phyloP scores from a whole-genome alignment of 805 yeast genomes.

The Kazachstania kunashirensis region DNA sequence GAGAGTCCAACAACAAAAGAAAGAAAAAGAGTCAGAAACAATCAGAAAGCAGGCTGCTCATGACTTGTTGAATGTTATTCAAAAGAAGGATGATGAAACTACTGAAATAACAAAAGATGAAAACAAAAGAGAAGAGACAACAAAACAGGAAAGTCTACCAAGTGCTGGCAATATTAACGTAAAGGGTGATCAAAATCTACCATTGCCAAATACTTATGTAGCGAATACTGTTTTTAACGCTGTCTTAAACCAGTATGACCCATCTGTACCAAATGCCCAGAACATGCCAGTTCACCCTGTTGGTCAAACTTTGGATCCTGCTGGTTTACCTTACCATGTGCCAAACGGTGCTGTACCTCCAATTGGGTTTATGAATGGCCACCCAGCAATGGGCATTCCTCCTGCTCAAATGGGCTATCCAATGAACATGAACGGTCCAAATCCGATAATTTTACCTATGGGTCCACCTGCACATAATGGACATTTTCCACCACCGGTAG shows the following conservation, averaged over 20 bases:
- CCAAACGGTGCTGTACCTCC: conserved; percentile 19
- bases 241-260: conserved; percentile 25
- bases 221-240: conserved; percentile 29
- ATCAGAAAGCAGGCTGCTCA: conserved; percentile 30
- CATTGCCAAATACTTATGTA: conserved; percentile 15
- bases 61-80: conserved; percentile 38
- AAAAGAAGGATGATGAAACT: conserved; percentile 22
- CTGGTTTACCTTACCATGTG: conserved; percentile 20
- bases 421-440: conserved; percentile 3
- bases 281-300: conserved; percentile 3
- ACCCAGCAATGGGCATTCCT: conserved; percentile 4
- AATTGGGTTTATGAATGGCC: conserved; percentile 12
- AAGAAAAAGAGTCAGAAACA: conserved; percentile 17
- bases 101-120: conserved; percentile 6
- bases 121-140: conserved; percentile 1
- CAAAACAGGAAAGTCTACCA: neutral
- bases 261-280: conserved; percentile 6
- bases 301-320: conserved; percentile 12
- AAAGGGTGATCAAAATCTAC: conserved; percentile 11
- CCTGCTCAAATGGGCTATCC: conserved; percentile 10
- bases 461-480: conserved; percentile 11
- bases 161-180: conserved; percentile 1
- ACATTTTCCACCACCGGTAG: neutral
- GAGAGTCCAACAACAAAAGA: conserved; percentile 9
- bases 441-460: conserved; percentile 6